phyloP scores from a whole-genome alignment of 139 green algal species.

The Zygnema cylindricum region DNA sequence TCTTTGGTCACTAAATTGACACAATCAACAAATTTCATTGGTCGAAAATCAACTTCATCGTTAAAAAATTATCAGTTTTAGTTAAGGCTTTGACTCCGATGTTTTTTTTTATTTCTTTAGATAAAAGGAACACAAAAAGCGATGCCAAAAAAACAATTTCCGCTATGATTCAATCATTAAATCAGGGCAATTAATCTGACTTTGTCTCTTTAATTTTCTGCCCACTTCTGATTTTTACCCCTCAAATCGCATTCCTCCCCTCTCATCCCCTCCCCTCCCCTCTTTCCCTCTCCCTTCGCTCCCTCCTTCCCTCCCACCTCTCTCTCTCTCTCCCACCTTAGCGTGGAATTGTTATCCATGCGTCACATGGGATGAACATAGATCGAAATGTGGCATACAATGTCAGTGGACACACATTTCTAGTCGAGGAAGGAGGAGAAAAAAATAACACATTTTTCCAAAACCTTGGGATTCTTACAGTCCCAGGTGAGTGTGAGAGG shows the following conservation, averaged over 20 bases:
- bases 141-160: too few species aligned
- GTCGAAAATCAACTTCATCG: too few species aligned
- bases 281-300: not conserved
- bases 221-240: too few species aligned
- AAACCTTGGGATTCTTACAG: constrained; percentile 68
- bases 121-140: too few species aligned
- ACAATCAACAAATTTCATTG: too few species aligned
- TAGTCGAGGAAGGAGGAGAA: constrained; percentile 71
- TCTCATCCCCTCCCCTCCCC: not conserved
- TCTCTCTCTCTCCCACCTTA: not conserved
- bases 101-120: too few species aligned
- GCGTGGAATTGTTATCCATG: constrained; percentile 54
- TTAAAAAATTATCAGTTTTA: not conserved
- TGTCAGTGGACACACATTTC: constrained; percentile 74
- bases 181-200: too few species aligned
- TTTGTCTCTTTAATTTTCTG: too few species aligned
- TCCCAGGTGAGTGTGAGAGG: not conserved
- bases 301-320: not conserved
- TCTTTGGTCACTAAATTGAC: too few species aligned
- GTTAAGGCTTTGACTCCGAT: not conserved
- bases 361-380: constrained; percentile 47
- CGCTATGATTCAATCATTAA: too few species aligned
- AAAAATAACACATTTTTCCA: constrained; percentile 42
- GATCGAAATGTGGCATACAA: constrained; percentile 73
- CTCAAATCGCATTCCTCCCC: not conserved